Percentiles rank a stretch among this genome's conserved stretches.
These are phyloP conservation scores for Talaromyces adpressus DNA, from an alignment of 495 filamentous ascomycete species.

Conservation along the genomic window DNA sequence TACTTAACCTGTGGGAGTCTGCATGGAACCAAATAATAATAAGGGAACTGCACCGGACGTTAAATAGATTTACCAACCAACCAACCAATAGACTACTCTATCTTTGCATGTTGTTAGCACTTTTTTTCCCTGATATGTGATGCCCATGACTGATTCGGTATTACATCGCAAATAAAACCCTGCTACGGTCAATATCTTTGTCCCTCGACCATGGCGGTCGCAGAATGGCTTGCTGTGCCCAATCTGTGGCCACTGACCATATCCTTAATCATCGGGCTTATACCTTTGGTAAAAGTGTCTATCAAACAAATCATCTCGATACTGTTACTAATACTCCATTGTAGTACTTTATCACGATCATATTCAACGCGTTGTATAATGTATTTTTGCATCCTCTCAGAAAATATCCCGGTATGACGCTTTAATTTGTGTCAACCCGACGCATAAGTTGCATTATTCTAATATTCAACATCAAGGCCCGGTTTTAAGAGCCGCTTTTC, in stretches of 20 bases:
- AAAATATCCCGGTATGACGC: constrained; percentile 17
- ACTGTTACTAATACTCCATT: background rate
- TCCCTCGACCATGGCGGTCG: background rate
- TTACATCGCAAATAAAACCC: background rate
- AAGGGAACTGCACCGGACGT: too few species aligned
- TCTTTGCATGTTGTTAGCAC: background rate
- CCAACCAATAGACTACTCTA: background rate
- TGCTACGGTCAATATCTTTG: background rate
- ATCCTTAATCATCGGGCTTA: background rate
- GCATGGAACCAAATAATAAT: too few species aligned
- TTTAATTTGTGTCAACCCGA: background rate
- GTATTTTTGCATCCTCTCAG: constrained; percentile 22
- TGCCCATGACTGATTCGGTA: background rate
- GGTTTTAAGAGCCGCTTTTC: background rate
- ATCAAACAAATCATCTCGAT: background rate
- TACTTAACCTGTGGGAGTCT: too few species aligned
- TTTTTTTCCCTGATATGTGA: background rate
- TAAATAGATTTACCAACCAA: too few species aligned
- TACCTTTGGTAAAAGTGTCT: background rate
- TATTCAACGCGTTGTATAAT: constrained; percentile 15
- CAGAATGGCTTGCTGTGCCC: background rate
- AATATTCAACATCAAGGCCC: background rate
- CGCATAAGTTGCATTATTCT: background rate
- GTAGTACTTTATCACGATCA: background rate
- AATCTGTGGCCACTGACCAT: background rate